A percentile compares a stretch with the other conserved stretches of the same genome.
Conservation (phyloP, 1,284 basidiomycete genomes). For the Ceratobasidium sp. region DNA sequence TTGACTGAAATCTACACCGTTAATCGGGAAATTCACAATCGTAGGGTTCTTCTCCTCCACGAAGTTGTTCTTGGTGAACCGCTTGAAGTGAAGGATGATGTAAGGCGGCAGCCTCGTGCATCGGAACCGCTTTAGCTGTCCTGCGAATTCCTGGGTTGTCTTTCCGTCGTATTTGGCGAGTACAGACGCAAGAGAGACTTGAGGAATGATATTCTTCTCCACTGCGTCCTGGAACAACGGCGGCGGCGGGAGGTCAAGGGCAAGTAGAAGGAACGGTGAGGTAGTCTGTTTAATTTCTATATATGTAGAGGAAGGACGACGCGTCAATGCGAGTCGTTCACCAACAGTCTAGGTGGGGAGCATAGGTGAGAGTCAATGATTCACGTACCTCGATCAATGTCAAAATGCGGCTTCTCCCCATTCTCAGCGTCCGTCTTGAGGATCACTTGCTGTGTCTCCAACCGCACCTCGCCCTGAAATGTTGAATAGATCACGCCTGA, state of each 20-base stretch:
- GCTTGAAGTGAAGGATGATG: slow-evolving; percentile 94
- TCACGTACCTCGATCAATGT: slow-evolving; percentile 86
- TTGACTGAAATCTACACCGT: slow-evolving; percentile 90
- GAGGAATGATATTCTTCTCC: slow-evolving; percentile 98
- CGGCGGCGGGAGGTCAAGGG: slow-evolving; percentile 95
- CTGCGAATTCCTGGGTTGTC: slow-evolving; percentile 90
- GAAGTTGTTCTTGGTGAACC: slow-evolving; percentile 98
- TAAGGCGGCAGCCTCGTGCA: slow-evolving; percentile 90
- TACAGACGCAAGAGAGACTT: slow-evolving; percentile 91
- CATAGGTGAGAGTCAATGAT: slow-evolving; percentile 23
- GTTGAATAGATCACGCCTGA: slow-evolving; percentile 90
- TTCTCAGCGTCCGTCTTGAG: slow-evolving; percentile 80
- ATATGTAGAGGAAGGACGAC: slow-evolving; percentile 46
- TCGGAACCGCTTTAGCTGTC: slow-evolving; percentile 90
- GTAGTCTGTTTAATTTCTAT: slow-evolving; percentile 87
- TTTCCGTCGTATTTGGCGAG: slow-evolving; percentile 97
- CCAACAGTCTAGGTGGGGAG: slow-evolving; percentile 48
- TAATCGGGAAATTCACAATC: slow-evolving; percentile 95
- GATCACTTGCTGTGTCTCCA: slow-evolving; percentile 95
- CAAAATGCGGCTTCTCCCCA: slow-evolving; percentile 86
- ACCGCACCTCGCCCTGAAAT: slow-evolving; percentile 93
- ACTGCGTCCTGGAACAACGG: slow-evolving; percentile 96
- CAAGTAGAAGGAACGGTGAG: slow-evolving; percentile 95
- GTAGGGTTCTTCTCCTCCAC: slow-evolving; percentile 99
- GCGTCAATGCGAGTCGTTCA: slow-evolving; percentile 46